Conservation (phyloP, 176 grass and related monocot species). For the Aechmea fasciata region DNA sequence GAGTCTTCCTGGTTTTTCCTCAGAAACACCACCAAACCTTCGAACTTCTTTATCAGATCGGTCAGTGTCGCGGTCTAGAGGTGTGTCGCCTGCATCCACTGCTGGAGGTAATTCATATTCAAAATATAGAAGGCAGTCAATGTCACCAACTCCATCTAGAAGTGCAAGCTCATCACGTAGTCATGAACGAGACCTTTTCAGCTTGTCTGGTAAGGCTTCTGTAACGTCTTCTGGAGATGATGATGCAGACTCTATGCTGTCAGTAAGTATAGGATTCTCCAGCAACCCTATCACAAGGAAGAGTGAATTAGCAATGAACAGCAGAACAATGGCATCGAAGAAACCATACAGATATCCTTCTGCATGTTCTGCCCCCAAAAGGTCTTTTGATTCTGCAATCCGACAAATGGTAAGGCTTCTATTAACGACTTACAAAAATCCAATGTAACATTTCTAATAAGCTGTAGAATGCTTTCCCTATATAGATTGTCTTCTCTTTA, state of each 20-base stretch:
- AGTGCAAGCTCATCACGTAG: conserved; percentile 67
- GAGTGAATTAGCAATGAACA: conserved; percentile 48
- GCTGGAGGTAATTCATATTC: conserved; percentile 38
- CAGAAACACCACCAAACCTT: conserved; percentile 71
- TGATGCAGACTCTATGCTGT: conserved; percentile 68
- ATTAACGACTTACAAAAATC: too few species aligned
- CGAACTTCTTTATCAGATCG: conserved; percentile 66
- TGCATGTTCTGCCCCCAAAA: conserved; percentile 57
- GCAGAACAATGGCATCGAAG: conserved; percentile 63
- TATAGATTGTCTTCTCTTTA: too few species aligned
- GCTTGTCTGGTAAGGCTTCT: conserved; percentile 61
- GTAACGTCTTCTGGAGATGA: conserved; percentile 71
- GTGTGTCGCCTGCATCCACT: conserved; percentile 49
- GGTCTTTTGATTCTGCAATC: conserved; percentile 83
- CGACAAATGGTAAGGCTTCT: conserved; percentile 67
- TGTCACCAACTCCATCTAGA: conserved; percentile 80
- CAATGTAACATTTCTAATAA: too few species aligned
- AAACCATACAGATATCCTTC: conserved; percentile 51
- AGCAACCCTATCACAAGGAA: conserved; percentile 43
- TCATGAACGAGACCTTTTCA: conserved; percentile 52
- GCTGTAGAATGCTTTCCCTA: too few species aligned
- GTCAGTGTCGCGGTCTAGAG: conserved; percentile 46
- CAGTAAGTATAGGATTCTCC: conserved; percentile 40
- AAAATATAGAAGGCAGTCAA: conserved; percentile 62
- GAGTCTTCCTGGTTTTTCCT: conserved; percentile 61